These are phyloP conservation scores for Russula emetica DNA, from an alignment of 768 basidiomycete genomes.

Conservation along the genomic window DNA sequence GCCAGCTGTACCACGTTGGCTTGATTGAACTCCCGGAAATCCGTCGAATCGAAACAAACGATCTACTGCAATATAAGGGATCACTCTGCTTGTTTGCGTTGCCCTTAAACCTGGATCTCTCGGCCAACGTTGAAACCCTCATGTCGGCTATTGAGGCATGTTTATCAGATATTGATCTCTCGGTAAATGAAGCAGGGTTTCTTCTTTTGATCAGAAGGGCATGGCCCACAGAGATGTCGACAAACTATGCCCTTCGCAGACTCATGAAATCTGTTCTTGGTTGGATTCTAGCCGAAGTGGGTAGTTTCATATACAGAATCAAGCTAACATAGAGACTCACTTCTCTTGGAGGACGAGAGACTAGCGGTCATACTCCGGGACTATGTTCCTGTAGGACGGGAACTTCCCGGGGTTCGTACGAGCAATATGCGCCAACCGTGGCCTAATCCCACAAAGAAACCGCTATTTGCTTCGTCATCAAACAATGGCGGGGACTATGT, in stretches of 20 bases:
- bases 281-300: conserved; percentile 75
- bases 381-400: conserved; percentile 53
- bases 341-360: conserved; percentile 51
- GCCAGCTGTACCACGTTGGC: conserved; percentile 58
- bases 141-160: conserved; percentile 68
- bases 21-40: conserved; percentile 51
- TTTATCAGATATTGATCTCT: conserved; percentile 64
- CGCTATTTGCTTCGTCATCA: conserved; percentile 38
- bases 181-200: conserved; percentile 70
- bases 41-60: conserved; percentile 38
- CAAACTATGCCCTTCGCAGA: conserved; percentile 64
- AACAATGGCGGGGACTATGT: conserved; percentile 72
- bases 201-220: conserved; percentile 62
- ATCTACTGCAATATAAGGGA: conserved; percentile 34
- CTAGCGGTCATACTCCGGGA: conserved; percentile 64
- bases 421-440: conserved; percentile 46
- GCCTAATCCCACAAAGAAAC: conserved; percentile 43
- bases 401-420: conserved; percentile 61
- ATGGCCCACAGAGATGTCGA: conserved; percentile 70
- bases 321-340: background rate
- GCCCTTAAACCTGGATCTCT: conserved; percentile 66
- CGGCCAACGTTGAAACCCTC: conserved; percentile 66
- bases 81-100: conserved; percentile 58
- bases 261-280: conserved; percentile 52
- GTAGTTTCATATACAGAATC: conserved; percentile 14